Percentiles rank a stretch among this genome's conserved stretches.
Conservation (phyloP, 2,329 filamentous ascomycete species). For the Aureobasidium melanogenum region DNA sequence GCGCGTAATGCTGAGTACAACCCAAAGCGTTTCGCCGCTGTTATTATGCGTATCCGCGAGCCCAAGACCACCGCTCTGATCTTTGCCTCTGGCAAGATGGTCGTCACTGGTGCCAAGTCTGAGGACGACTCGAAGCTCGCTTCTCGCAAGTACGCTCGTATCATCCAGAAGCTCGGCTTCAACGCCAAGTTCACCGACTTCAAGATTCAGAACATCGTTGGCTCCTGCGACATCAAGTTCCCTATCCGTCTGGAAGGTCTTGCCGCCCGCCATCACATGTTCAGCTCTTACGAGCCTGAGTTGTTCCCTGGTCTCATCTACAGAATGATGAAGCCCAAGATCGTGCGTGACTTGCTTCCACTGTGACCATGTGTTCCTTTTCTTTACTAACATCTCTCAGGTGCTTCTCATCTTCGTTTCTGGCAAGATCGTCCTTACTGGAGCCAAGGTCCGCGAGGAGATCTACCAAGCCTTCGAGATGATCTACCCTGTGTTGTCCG, state of each 20-base stretch:
- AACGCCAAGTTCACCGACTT: constrained; percentile 99
- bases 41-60: constrained; percentile 99
- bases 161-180: constrained; percentile 99
- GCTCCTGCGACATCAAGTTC: constrained; percentile 98
- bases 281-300: constrained; percentile 97
- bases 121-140: constrained; percentile 97
- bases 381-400: constrained; percentile 20
- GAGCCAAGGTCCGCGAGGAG: constrained; percentile 95
- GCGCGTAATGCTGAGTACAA: constrained; percentile 98
- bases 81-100: constrained; percentile 99
- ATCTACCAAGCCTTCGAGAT: constrained; percentile 96
- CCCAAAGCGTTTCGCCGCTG: constrained; percentile 97
- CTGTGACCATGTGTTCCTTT: background rate
- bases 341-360: constrained; percentile 33
- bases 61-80: constrained; percentile 97
- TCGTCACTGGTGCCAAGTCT: constrained; percentile 55
- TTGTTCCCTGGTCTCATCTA: constrained; percentile 99
- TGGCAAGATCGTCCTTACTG: constrained; percentile 95
- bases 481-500: constrained; percentile 88
- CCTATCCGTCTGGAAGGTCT: constrained; percentile 94
- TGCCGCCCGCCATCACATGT: constrained; percentile 96
- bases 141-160: constrained; percentile 93
- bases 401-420: constrained; percentile 96
- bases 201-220: constrained; percentile 99
- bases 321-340: constrained; percentile 99